These are phyloP conservation scores for Malus asiatica DNA, from an alignment of 306 rosid genomes.

Conservation along the genomic window DNA sequence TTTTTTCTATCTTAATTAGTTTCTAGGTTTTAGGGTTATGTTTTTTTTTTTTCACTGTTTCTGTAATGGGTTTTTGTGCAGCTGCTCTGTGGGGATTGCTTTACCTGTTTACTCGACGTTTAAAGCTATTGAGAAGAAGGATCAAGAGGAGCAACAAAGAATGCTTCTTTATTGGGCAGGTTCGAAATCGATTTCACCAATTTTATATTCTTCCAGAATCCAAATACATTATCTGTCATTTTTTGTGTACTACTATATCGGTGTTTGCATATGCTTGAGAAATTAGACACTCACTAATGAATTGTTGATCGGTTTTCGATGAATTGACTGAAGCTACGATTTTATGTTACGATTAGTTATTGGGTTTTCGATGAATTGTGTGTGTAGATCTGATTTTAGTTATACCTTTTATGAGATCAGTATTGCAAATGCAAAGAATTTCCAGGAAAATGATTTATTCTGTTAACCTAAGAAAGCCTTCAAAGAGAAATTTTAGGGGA, in stretches of 20 bases:
- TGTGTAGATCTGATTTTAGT: background rate
- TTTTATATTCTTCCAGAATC: background rate
- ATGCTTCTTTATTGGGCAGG: constrained; percentile 62
- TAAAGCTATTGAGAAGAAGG: constrained; percentile 52
- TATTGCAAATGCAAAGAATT: background rate
- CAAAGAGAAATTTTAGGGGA: background rate
- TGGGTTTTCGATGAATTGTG: background rate
- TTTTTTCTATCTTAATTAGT: background rate
- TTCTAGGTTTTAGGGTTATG: background rate
- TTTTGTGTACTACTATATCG: background rate
- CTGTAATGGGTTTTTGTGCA: constrained; percentile 3
- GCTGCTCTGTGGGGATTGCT: constrained; percentile 46
- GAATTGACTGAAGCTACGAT: background rate
- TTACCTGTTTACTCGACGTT: constrained; percentile 53
- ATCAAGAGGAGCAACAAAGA: constrained; percentile 34
- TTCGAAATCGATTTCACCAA: background rate
- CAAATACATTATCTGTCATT: background rate
- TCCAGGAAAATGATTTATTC: background rate
- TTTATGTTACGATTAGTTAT: background rate
- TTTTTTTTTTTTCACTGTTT: background rate
- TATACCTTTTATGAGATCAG: background rate
- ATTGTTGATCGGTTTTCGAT: background rate
- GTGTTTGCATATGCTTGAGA: background rate
- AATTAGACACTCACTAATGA: background rate
- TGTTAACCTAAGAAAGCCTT: too few relatives aligned